Base-by-base conservation (phyloP, 2,329 filamentous ascomycete species). In the Botrytis fabae region DNA sequence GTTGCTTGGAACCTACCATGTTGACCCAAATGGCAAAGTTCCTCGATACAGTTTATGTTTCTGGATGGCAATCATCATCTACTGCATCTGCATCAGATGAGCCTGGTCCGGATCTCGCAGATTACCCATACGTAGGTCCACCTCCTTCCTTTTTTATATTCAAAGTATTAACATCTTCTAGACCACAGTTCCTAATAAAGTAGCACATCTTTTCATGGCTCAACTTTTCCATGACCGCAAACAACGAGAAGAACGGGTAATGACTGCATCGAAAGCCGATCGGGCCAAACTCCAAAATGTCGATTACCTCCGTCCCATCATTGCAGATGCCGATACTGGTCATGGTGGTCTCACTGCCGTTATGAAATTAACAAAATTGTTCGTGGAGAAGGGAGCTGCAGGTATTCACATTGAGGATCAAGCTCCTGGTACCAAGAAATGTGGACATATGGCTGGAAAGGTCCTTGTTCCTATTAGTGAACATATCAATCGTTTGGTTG, bases 171-270 rank as follows among this genome's bases (percentile, higher is more conserved):
- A 57, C 18, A 69, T 62, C 72, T 72, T 71, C 74, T 77, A 96
- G 93, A 97, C 96, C 77, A 99, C 96, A 61, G 96, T 99, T 35
- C 96, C 96, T 70, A 97, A 98, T 87, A 99, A 99, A 85, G 96
- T 99, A 77, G 90, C 93, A 81, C 96, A 99, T 82, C 90, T 99
- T 70, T 99, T 97, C 90, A 95, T 97, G 90, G 95, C 96, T 22
- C 96, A 99, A 85, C 91, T 98, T 73, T 99, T 99, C 92, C 96
- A 99, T 85, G 96, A 99, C 88, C 93, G 96, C 81, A 99, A 99
- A 85, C 96, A 99, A 85, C 92, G 96, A 77, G 94, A 98, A 83
- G 96, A 98, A 84, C 94, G 96, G 74, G 85, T 98, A 70, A 92
- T 89, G 76, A 91, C 79, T 88, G 77, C 75, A 12, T 89, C 94